Conservation (phyloP, 2,329 filamentous ascomycete genomes). For the Lithohypha guttulata region DNA sequence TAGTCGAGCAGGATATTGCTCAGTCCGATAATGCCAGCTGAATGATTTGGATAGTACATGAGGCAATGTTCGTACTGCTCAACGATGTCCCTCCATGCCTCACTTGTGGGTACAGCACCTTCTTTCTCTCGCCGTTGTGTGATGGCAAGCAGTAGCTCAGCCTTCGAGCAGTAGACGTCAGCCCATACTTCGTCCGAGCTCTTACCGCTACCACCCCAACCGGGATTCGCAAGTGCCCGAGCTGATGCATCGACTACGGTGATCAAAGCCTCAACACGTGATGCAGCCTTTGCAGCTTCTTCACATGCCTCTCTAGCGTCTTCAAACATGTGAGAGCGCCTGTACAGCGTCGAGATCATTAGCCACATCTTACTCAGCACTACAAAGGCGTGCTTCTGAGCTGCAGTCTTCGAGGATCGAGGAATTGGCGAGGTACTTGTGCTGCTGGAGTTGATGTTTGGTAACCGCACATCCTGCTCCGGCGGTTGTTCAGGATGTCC, state of each 20-base stretch:
- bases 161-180: constrained; percentile 72
- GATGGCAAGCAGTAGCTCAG: constrained; percentile 53
- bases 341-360: constrained; percentile 78
- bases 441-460: constrained; percentile 28
- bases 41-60: constrained; percentile 67
- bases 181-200: constrained; percentile 76
- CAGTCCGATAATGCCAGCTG: constrained; percentile 67
- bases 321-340: constrained; percentile 65
- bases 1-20: constrained; percentile 79
- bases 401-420: constrained; percentile 40
- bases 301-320: constrained; percentile 69
- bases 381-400: constrained; percentile 45
- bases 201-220: constrained; percentile 65
- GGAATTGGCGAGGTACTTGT: constrained; percentile 34
- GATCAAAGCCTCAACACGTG: constrained; percentile 58
- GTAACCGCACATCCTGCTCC: constrained; percentile 31
- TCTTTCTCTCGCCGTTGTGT: constrained; percentile 27
- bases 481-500: constrained; percentile 35
- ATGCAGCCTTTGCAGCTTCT: constrained; percentile 69
- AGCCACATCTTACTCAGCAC: constrained; percentile 75
- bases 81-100: constrained; percentile 55
- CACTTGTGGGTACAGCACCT: constrained; percentile 10
- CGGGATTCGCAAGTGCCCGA: constrained; percentile 50
- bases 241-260: constrained; percentile 51
- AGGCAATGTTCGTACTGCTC: constrained; percentile 73